Conservation (phyloP, 345 rosid species). For the Corchorus olitorius region DNA sequence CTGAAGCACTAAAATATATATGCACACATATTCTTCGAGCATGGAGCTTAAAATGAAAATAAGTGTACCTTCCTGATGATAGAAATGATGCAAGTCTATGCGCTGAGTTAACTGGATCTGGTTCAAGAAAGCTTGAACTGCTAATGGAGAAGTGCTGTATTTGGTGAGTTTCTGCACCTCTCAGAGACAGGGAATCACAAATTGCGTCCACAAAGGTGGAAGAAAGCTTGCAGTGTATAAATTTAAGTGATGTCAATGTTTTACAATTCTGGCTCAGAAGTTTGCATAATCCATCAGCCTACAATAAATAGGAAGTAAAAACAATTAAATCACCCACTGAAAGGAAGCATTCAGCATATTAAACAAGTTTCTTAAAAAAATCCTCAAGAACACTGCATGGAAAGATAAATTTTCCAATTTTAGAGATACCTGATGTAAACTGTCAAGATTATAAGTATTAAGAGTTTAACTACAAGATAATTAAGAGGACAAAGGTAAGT, state of each 20-base stretch:
- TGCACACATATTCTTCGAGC: conserved; percentile 13
- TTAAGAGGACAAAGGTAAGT: background rate
- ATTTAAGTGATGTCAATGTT: conserved; percentile 70
- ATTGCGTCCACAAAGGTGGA: conserved; percentile 50
- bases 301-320: conserved; percentile 29
- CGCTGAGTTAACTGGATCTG: conserved; percentile 39
- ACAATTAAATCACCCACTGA: conserved; percentile 9
- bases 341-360: conserved; percentile 9
- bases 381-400: background rate
- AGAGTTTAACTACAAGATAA: background rate
- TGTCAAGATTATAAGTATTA: background rate
- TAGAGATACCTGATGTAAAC: background rate
- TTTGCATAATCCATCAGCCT: conserved; percentile 74
- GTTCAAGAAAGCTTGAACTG: conserved; percentile 55
- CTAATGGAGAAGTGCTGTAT: conserved; percentile 57
- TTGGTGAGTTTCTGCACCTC: conserved; percentile 38
- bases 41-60: conserved; percentile 15
- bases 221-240: conserved; percentile 75
- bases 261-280: conserved; percentile 64
- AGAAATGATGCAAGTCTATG: conserved; percentile 58
- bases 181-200: conserved; percentile 44
- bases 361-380: background rate
- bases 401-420: background rate
- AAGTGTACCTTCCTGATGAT: conserved; percentile 60
- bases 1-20: conserved; percentile 11